A percentile compares a stretch with the other conserved stretches of the same genome.
Evolutionary conservation across 169 alveolate species (phyloP).

Genomic region (Plasmodium chabaudi): DNA sequence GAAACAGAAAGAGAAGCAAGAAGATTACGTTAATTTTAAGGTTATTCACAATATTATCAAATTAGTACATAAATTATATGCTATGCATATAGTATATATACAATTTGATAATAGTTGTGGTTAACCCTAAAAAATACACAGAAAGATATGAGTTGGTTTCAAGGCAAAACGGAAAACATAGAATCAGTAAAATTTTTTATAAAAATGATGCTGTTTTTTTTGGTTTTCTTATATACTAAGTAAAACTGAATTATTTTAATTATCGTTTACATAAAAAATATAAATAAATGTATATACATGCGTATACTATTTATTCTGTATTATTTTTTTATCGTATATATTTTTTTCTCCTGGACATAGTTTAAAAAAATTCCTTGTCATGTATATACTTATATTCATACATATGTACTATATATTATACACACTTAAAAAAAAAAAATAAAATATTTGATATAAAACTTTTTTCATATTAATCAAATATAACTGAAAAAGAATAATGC

Average conservation of each 20-base stretch:
- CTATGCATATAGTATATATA: no score
- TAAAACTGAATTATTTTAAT: neutral
- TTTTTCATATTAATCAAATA: neutral
- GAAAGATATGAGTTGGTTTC: no score
- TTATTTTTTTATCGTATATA: neutral
- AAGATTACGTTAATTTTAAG: constrained; percentile 91
- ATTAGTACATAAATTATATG: no score
- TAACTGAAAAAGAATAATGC: neutral
- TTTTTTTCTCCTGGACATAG: neutral
- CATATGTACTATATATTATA: neutral
- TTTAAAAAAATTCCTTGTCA: neutral
- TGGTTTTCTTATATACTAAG: neutral
- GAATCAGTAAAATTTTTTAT: no score
- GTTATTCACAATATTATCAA: no score
- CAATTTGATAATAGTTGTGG: no score
- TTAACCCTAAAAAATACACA: no score
- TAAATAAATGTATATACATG: neutral
- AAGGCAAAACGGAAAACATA: no score
- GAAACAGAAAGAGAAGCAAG: constrained; percentile 99
- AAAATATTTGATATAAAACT: neutral
- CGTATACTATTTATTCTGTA: neutral
- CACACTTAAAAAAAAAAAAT: neutral
- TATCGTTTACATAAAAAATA: neutral
- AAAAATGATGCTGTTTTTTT: neutral
- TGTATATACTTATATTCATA: neutral